Conservation (phyloP, 2,329 filamentous ascomycete species). For the Hortaea sp. region DNA sequence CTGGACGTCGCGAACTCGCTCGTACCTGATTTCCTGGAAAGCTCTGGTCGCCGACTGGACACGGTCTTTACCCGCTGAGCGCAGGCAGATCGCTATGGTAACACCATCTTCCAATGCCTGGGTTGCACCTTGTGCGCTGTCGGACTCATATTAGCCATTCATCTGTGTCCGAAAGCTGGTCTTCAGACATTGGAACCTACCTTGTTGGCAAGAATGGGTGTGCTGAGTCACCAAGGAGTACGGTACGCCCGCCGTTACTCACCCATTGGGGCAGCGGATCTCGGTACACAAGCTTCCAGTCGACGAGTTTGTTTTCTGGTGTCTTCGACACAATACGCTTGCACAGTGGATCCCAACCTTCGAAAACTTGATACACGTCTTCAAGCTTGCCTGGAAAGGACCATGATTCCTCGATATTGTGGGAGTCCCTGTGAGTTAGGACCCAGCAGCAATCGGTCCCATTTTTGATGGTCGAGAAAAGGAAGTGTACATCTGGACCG, state of each 20-base stretch:
- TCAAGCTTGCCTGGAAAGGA: constrained; percentile 30
- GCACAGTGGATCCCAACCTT: constrained; percentile 36
- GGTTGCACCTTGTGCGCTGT: constrained; percentile 40
- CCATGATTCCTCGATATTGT: constrained; percentile 39
- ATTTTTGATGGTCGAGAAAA: constrained; percentile 42
- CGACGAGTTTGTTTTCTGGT: constrained; percentile 25
- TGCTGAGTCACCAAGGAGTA: constrained; percentile 42
- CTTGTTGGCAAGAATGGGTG: constrained; percentile 44
- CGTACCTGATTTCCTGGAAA: constrained; percentile 13
- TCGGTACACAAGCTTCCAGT: constrained; percentile 48
- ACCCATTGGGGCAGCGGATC: constrained; percentile 46
- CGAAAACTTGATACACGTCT: constrained; percentile 35
- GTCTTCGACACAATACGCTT: constrained; percentile 36
- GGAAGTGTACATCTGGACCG: constrained; percentile 42
- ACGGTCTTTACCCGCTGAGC: constrained; percentile 31
- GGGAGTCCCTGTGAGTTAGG: constrained; percentile 38
- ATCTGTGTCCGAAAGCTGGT: no score
- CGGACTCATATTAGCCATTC: no score
- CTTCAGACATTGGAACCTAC: no score
- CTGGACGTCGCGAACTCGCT: constrained; percentile 9
- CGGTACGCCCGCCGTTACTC: constrained; percentile 38
- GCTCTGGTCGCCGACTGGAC: constrained; percentile 20
- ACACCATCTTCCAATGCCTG: constrained; percentile 44
- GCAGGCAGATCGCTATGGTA: constrained; percentile 35
- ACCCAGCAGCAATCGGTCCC: constrained; percentile 46